A percentile compares a stretch with the other conserved stretches of the same genome.
Conservation (phyloP, 2,329 filamentous ascomycete species). For the Colletotrichum lentis region DNA sequence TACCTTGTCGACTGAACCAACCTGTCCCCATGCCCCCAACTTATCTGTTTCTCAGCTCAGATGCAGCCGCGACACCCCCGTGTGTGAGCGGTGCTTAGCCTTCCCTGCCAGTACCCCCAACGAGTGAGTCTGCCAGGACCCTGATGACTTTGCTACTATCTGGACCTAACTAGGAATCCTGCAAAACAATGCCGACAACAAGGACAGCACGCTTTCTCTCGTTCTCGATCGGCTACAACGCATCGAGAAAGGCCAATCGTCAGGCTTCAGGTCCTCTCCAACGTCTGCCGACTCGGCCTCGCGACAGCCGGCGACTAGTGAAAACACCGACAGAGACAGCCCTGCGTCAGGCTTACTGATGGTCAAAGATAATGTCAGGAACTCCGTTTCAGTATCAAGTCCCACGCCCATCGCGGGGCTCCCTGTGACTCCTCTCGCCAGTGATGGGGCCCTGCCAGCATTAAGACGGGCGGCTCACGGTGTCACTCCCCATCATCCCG, state of each 20-base stretch:
- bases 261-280: conserved; percentile 27
- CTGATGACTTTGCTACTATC: background rate
- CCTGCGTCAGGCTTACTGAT: background rate
- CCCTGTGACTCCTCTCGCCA: background rate
- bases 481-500: background rate
- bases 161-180: background rate
- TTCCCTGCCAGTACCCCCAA: conserved; percentile 43
- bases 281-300: conserved; percentile 1
- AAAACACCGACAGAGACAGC: background rate
- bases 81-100: conserved; percentile 43
- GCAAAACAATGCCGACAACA: conserved; percentile 15
- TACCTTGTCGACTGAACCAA: background rate
- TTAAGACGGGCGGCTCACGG: background rate
- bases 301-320: background rate
- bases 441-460: background rate
- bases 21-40: background rate
- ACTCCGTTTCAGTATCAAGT: background rate
- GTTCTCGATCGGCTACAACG: conserved; percentile 46
- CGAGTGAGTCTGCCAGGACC: conserved; percentile 36
- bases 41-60: conserved; percentile 39
- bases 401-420: background rate
- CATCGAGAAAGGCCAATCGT: conserved; percentile 39
- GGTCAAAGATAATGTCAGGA: background rate
- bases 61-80: conserved; percentile 45
- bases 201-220: conserved; percentile 39